phyloP scores from a whole-genome alignment of 2,329 filamentous ascomycete genomes.

The Cucurbitaria berberidis region DNA sequence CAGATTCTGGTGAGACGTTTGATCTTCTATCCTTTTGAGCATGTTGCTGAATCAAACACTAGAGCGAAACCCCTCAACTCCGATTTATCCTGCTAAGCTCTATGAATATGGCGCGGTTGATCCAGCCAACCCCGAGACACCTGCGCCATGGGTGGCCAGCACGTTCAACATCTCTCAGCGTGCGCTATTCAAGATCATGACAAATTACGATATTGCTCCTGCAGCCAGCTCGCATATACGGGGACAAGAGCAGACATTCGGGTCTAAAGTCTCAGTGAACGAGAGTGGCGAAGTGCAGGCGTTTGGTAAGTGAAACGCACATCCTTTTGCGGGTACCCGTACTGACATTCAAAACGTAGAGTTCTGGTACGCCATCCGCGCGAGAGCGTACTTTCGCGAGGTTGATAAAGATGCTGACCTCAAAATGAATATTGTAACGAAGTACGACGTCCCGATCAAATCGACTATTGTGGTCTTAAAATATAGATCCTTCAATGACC shows the following conservation, averaged over 20 bases:
- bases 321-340: not conserved
- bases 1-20: constrained; percentile 1
- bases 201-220: constrained; percentile 12
- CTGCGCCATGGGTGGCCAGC: not conserved
- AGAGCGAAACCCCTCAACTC: constrained; percentile 8
- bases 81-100: constrained; percentile 8
- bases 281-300: constrained; percentile 1
- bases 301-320: not conserved
- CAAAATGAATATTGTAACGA: constrained; percentile 10
- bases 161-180: constrained; percentile 12
- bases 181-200: constrained; percentile 6
- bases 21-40: not conserved
- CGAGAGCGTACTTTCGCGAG: constrained; percentile 9
- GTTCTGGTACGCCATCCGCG: constrained; percentile 16
- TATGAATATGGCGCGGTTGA: constrained; percentile 4
- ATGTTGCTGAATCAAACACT: not conserved
- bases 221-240: constrained; percentile 14
- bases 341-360: not conserved
- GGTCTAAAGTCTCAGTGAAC: constrained; percentile 8
- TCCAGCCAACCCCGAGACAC: constrained; percentile 1
- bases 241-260: constrained; percentile 18
- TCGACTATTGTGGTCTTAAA: constrained; percentile 13
- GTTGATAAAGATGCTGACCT: constrained; percentile 14
- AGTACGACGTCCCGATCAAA: constrained; percentile 5
- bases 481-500: constrained; percentile 16